Evolutionary conservation across 768 basidiomycete species (phyloP), one percentile per base, ranked within the genome.

Genomic region (Leccinum aurantiacum): DNA sequence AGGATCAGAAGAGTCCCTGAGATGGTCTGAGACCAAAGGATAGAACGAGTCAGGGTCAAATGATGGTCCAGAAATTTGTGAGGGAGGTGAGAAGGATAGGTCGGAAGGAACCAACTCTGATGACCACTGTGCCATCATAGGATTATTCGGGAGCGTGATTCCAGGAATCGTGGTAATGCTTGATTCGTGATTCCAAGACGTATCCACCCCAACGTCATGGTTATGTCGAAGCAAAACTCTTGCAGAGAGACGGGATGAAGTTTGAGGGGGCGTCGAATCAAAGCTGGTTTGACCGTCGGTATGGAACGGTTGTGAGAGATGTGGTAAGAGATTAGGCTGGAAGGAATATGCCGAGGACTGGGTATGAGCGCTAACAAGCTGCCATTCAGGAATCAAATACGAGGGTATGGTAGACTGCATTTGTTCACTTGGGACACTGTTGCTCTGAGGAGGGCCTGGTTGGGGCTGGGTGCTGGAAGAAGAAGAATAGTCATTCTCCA

Each of bases 311-410:
- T 53, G 53, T n/a, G 17, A 35, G 38, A 38, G 31, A 51, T 58
- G 31, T 37, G 51, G 29, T n/a, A 25, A 53, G 2, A 44, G 19
- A 15, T 41, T 31, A 17, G 44, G 27, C 10, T 63, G 59, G 33
- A 48, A 38, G 6, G 53, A 35, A 19, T 59, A 47, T 14, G 48
- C 35, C 13, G 46, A 27, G 6, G 53, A 55, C 4, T 61, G 67
- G 17, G 22, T 13, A 17, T 51, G 24, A 44, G 54, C 19, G 10
- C 22, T n/a, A 56, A 56, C 2, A 46, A 57, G 55, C 17, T 63
- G 62, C 62, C 58, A 56, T n/a, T 60, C 57, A 22, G 55, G 52
- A 29, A 51, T 54, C 6, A 48, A 49, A 37, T 52, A 48, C 2
- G 54, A n/a, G 17, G 57, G 22, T 3, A 50, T 24, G 53, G 52